phyloP scores from a whole-genome alignment of 2,329 filamentous ascomycete genomes.

The Cylindrodendrum hubeiense region DNA sequence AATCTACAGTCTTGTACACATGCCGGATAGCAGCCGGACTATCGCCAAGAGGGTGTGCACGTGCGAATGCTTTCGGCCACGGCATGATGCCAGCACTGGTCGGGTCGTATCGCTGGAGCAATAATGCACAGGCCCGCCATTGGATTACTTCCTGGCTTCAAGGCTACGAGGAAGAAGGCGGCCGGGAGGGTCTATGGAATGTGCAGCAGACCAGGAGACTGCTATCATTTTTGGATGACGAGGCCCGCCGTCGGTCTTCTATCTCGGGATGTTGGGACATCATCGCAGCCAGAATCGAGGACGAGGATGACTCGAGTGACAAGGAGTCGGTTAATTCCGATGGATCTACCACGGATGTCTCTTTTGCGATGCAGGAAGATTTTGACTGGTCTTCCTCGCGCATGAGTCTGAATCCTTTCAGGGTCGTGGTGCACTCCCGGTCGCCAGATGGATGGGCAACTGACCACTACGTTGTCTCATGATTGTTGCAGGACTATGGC shows the following conservation, averaged over 20 bases:
- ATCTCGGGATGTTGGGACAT: neutral
- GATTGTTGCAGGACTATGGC: no score
- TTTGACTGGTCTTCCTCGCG: neutral
- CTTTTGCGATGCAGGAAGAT: neutral
- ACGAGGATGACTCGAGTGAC: neutral
- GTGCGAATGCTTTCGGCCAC: conserved; percentile 8
- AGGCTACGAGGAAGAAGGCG: neutral
- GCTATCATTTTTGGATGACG: conserved; percentile 2
- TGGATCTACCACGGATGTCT: neutral
- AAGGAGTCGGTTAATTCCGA: neutral
- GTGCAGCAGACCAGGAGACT: conserved; percentile 3
- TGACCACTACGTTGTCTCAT: neutral
- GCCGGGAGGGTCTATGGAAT: conserved; percentile 13
- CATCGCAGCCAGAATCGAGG: neutral
- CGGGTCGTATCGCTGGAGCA: conserved; percentile 8
- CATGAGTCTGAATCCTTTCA: neutral
- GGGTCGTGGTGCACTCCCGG: neutral
- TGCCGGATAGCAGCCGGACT: conserved; percentile 15
- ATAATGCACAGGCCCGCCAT: neutral
- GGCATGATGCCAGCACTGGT: conserved; percentile 14
- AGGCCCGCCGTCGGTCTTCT: neutral
- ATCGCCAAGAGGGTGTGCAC: neutral
- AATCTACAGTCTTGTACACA: conserved; percentile 2
- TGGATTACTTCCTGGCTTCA: conserved; percentile 10
- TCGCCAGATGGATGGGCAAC: neutral